Evolutionary conservation across 805 yeast genomes (phyloP), one percentile per base, ranked within the genome.

Genomic region (Candida stauntonica): DNA sequence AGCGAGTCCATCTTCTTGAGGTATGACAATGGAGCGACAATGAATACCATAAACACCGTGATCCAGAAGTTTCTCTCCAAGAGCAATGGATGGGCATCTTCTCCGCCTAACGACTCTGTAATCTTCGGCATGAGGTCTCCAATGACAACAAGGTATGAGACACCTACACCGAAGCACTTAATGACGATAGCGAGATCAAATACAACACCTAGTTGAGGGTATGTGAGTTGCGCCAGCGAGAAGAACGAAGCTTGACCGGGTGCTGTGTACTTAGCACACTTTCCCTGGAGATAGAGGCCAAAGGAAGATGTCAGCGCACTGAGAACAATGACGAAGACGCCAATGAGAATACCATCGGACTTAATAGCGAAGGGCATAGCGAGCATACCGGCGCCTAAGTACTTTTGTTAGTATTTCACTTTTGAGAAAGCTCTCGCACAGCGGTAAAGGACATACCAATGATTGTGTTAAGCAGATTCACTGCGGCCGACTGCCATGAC

Each of bases 1-100:
- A 89, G 72, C 8, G 96, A 85, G 56, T 86, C 94, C 44, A 89
- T 69, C 51, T 77, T 78, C 52, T 80, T 75, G 52, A 84, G 67
- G 58, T 80, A 86, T 11, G 93, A 81, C 35, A 91, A 65, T 0
- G 75, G 75, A 7, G 62, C 52, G 5, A 68, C 67, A 7, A 69
- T 52, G 12, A 60, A 43, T 4, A 55, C 40, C 79, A 81, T 73
- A 18, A 81, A 71, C 1, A 72, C 45, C 2, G 83, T 60, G 35
- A 81, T 81, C 81, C 86, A 81, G 41, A 81, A 68, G 17, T 71
- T 66, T 41, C 86, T 65, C 37, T 66, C 58, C 23, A 62, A 30
- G 5, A 72, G 38, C 15, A 51, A 40, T 0, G 38, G 45, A 41
- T 60, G 50, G 0, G 24, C 11, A 1, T 42, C 44, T 0, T 45